phyloP scores from a whole-genome alignment of 345 rosid species.

The Raphanus raphanistrum region DNA sequence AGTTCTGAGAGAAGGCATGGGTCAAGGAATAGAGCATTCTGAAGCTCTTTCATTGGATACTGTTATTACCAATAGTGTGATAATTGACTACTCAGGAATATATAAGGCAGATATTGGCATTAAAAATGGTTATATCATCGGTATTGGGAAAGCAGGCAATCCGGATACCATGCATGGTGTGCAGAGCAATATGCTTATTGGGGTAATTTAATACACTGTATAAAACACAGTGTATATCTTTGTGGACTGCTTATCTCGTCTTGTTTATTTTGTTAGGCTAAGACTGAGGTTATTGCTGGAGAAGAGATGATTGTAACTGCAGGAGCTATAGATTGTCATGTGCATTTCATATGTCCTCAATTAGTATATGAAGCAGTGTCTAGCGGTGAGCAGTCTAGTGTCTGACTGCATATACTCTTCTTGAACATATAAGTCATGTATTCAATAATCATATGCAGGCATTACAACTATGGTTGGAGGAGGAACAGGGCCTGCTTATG shows the following conservation, averaged over 20 bases:
- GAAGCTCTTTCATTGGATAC: conserved; percentile 62
- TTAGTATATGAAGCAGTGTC: conserved; percentile 86
- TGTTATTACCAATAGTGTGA: conserved; percentile 81
- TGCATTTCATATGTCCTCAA: conserved; percentile 98
- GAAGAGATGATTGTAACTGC: conserved; percentile 94
- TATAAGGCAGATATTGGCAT: conserved; percentile 94
- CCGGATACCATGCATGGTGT: conserved; percentile 78
- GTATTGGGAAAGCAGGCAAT: conserved; percentile 92
- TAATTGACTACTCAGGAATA: conserved; percentile 82
- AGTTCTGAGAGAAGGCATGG: conserved; percentile 98
- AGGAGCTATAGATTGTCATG: conserved; percentile 95
- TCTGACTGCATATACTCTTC: not conserved
- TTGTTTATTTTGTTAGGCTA: conserved; percentile 45
- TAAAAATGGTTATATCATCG: conserved; percentile 57
- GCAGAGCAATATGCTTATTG: conserved; percentile 58
- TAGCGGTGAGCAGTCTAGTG: conserved; percentile 65
- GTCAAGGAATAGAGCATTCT: conserved; percentile 63
- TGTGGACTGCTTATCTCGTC: conserved; percentile 17
- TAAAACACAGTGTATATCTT: conserved; percentile 7
- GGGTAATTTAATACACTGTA: conserved; percentile 51
- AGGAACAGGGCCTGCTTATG: conserved; percentile 96
- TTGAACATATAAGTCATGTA: too few relatives aligned
- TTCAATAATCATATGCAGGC: conserved; percentile 46
- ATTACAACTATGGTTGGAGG: conserved; percentile 94
- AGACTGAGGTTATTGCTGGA: conserved; percentile 94